Evolutionary conservation across 441 rosid genomes (phyloP), one percentile per base, ranked within the genome.

Genomic region (Mallotus japonicus): DNA sequence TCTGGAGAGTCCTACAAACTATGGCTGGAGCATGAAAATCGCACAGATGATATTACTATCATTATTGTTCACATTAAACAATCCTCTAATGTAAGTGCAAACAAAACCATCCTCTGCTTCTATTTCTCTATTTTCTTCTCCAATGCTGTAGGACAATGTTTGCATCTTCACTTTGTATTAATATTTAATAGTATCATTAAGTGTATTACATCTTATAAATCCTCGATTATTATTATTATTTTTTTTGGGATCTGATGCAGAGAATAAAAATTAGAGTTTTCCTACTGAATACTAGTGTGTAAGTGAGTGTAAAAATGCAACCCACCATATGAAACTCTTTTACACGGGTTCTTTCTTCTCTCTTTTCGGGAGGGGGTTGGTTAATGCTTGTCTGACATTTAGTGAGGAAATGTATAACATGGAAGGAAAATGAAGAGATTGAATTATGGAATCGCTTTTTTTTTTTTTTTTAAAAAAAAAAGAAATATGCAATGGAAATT

Each of bases 11-110:
- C 99, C 20, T 95, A 93, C 84, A 93, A 87, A 84, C 80, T 81
- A 55, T 95, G 98, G 98, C 81, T 95, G 88, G 89, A 89, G 64
- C 82, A 87, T 72, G 98, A 87, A 81, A 90, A 78, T 69, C 90
- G 97, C 74, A 95, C 98, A n/a, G 98, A 95, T 88, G 99, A 93
- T 85, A 95, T 93, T 72, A 93, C 99, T 34, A 83, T 95, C 78
- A 90, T 95, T 70, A 83, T 93, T 83, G 98, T 85, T 17, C 74
- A 67, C 24, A 70, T 88, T 65, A 91, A 91, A 79, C 88, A 81
- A 79, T 77, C 86, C 67, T 78, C 80, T 79, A 78, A 82, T 76
- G 97, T 87, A 80, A 73, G 87, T 75, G 60, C 44, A 42, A 16
- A 34, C 3, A 17, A 47, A 66, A 61, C 60, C 64, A 70, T 65